Evolutionary conservation across 208 protist genomes (phyloP), one percentile per base, ranked within the genome.

Genomic region (Herpetomonas tarakana): DNA sequence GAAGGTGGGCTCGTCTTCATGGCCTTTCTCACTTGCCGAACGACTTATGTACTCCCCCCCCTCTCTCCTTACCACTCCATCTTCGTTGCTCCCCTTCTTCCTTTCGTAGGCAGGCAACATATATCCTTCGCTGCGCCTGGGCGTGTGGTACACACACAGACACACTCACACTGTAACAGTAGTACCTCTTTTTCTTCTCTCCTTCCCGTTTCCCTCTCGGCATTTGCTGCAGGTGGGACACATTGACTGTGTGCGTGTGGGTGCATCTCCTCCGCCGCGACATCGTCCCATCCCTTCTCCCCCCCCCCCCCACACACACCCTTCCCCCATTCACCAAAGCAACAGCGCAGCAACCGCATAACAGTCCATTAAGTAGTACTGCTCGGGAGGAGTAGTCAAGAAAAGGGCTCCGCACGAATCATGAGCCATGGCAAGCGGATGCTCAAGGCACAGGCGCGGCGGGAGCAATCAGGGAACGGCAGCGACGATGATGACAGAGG

Each of bases 341-440:
- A 22, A 49, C 19, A n/a, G n/a, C n/a, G n/a, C n/a, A n/a, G n/a
- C n/a, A n/a, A n/a, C n/a, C n/a, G n/a, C n/a, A n/a, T n/a, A n/a
- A n/a, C n/a, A n/a, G n/a, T n/a, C n/a, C n/a, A n/a, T n/a, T n/a
- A n/a, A n/a, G n/a, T n/a, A n/a, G n/a, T n/a, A n/a, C n/a, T n/a
- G n/a, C n/a, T n/a, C n/a, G n/a, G n/a, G n/a, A n/a, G n/a, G n/a
- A n/a, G n/a, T n/a, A n/a, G n/a, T n/a, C n/a, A n/a, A n/a, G n/a
- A n/a, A n/a, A n/a, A n/a, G n/a, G n/a, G n/a, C n/a, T n/a, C n/a
- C n/a, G n/a, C n/a, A n/a, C n/a, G n/a, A n/a, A n/a, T n/a, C 44
- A 83, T 83, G 76, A 78, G 68, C 38, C 67, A 71, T 66, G 58
- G 71, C 3, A 64, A 52, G n/a, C 66, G 72, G 11, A 83, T 83